Base-by-base conservation (phyloP, 2,329 filamentous ascomycete genomes). In the Biscogniauxia mediterranea region DNA sequence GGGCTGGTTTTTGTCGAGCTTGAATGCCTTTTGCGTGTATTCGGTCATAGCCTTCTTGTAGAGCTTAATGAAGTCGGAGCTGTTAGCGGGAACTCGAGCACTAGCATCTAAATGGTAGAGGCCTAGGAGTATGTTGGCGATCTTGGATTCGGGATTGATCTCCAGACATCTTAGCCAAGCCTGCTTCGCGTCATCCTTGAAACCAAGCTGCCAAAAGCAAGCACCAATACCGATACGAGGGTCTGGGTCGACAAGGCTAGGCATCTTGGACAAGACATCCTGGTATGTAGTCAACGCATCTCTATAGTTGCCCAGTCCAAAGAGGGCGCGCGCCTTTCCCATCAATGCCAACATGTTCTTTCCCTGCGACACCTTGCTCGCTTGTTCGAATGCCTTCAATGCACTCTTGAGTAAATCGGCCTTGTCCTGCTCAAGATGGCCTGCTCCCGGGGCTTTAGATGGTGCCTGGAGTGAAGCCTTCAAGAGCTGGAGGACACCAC, bases 41-140 rank as follows among this genome's bases (percentile, higher is more conserved):
- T 96, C 89, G 1, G 90, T 95, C 88, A 98, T 97, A 46, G 93
- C 93, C 73, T 91, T 93, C 75, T 92, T 96, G 81, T 97, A 98
- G 9, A 96, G 81, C 32, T 83, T 85, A 56, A 90, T 85, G 73
- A 99, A 99, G 56, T 92, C 88, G 3, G 93, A 89, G 72, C 95
- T 92, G 68, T 90, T 92, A 8, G 91, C 91, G 1, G 91, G 85
- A 62, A 94, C 89, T 63, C 91, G 90, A 26, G 92, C 89, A 73
- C 92, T 97, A 57, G 90, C 85, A 70, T 97, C 90, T 42, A 99
- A 86, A 72, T 96, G 92, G 78, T 93, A 97, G 20, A 97, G 82
- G 19, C 92, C 95, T 8, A 99, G 85, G 8, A 99, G 83, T 55
- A 96, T 92, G 70, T 96, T 93, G 56, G 93, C 93, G 63, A 93